Base-by-base conservation (phyloP, 2,329 filamentous ascomycete species). In the Stagonosporopsis vannaccii region DNA sequence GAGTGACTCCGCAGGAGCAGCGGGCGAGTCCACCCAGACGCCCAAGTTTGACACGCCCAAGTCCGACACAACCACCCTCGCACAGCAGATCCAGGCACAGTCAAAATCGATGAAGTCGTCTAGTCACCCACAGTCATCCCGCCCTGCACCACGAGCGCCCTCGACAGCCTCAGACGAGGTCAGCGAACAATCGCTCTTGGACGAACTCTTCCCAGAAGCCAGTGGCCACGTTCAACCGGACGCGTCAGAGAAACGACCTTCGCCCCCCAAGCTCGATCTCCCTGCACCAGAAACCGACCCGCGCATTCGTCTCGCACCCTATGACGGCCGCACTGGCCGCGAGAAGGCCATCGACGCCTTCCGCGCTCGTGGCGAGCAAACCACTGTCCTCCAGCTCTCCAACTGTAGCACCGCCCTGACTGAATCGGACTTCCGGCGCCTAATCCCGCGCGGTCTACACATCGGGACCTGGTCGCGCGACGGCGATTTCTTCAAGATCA, bases 381-480 rank as follows among this genome's bases (percentile, higher is more conserved):
- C 74, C 6, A 75, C 75, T 1, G 72, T 79, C 65, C 79, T 93
- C 36, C 79, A 87, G 37, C 75, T 92, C 33, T 79, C 79, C 19
- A 83, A 85, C 35, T 74, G 71, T 58, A 75, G 72, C 55, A 74
- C 63, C 15, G 65, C 84, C 19, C 80, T 93, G 39, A 79, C 80
- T 19, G 84, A 88, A 64, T 84, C 83, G 62, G 90, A 94, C 76
- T 93, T 94, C 75, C 82, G 85, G 60, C 87, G 90, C 51, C 75
- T 92, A 17, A 82, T 86, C 5, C 83, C 83, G 1, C 84, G 82
- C 65, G 85, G 86, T 41, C 75, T 80, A 50, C 86, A 90, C 63
- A 83, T 93, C 30, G 85, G 89, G 59, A 83, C 83, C 36, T 92
- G 90, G 90, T 80, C 84, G 17, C 67, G 73, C 17, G 70, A 77